Base-by-base conservation (phyloP, 768 basidiomycete species). In the Tephrocybe rancida region DNA sequence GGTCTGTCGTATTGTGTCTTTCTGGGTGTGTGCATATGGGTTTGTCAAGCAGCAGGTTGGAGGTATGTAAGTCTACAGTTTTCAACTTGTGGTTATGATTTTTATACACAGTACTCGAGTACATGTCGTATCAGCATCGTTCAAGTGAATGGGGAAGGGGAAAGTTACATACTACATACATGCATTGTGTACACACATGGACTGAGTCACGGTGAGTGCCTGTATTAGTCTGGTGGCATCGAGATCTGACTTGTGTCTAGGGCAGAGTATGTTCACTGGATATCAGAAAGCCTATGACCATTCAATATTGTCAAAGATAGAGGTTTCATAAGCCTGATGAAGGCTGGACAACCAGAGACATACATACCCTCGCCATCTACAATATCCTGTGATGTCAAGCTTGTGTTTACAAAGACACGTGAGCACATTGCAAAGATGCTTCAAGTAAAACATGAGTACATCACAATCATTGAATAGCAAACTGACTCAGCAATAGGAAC, bases 261-360 rank as follows among this genome's bases (percentile, higher is more conserved):
- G 16, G 68, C 65, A 0, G 51, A 70, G 22, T 55, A 72, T 37
- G 72, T 76, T 0, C 58, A 60, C 0, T 79, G 76, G 77, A 58
- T 76, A 0, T 42, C 70, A 0, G 65, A n/a, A 73, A 68, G 61
- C 32, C 44, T 62, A 8, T 62, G 65, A 0, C 75, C 74, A 0
- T 72, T 75, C 50, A 52, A 56, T 0, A 73, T 75, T 18, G 64
- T 75, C 5, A 57, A 69, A 10, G 72, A 79, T 48, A 48, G 57
- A 0, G 71, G 64, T 0, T 76, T 71, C 46, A 30, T 53, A 13
- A 58, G 21, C 13, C 51, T 73, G 18, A 73, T 72, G 64, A 71
- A 63, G 44, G 66, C 58, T 16, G 74, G 66, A 1, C 47, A 64
- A 16, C 75, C 63, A 6, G 59, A 59, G 22, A 54, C 61, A 21